Evolutionary conservation across 2,329 filamentous ascomycete species (phyloP), one percentile per base, ranked within the genome.

Genomic region (Paracoccidioides lutzii): DNA sequence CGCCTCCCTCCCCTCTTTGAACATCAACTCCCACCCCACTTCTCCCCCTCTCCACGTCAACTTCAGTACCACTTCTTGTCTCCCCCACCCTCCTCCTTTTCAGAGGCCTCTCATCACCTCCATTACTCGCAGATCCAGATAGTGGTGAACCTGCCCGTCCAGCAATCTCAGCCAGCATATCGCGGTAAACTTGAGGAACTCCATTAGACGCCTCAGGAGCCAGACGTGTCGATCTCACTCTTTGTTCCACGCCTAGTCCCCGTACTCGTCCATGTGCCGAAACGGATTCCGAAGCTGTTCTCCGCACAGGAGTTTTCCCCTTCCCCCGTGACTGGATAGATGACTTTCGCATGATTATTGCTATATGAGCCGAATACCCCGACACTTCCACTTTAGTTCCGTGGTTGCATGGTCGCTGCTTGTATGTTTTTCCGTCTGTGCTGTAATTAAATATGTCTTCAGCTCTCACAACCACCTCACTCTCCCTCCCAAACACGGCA

Each of bases 181-280:
- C 74, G 48, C 67, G 69, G 59, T 75, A 76, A 1, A 76, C 67
- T 53, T 70, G 68, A 10, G 73, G 73, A 9, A 76, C 67, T 3
- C 60, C 61, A 28, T 62, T 60, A 6, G 38, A 7, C 5, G 22
- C 38, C 8, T 41, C 37, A 43, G 38, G 15, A 52, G 37, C 12
- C 5, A 14, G 8, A 12, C 7, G 38, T 15, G 15, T n/a, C 14
- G 5, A 22, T 22, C 22, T 22, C 22, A 22, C 22, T 22, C 22
- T 22, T 2, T 22, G 22, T 22, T 22, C 22, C 22, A 22, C 22
- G 22, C 22, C 22, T 22, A 22, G 22, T 32, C 38, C 35, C n/a
- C 28, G 46, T 38, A n/a, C 46, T 4, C 46, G 46, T 1, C 37
- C 38, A 32, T 22, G 37, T 28, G 37, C 14, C 50, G 35, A 28